A percentile compares a stretch with the other conserved stretches of the same genome.
phyloP scores from a whole-genome alignment of 305 asterid species.

The Fraxinus greggii region DNA sequence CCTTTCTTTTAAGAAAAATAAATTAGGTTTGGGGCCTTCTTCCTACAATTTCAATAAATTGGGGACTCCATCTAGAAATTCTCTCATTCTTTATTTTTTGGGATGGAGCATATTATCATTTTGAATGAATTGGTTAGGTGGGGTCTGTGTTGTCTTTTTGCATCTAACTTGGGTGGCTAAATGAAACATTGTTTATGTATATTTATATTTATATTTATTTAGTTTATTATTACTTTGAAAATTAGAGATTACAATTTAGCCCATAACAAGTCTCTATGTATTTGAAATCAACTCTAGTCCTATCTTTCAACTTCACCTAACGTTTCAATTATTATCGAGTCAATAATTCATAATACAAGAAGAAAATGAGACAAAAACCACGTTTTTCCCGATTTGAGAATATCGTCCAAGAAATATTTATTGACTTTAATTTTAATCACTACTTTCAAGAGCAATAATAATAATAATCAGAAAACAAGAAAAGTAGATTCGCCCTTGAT shows the following conservation, averaged over 20 bases:
- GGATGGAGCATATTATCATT: constrained; percentile 11
- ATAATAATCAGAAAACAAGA: not conserved
- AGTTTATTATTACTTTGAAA: not conserved
- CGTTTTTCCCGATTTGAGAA: not conserved
- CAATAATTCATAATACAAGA: not conserved
- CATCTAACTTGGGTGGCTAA: constrained; percentile 2
- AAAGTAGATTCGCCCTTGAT: not conserved
- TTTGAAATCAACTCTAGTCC: not conserved
- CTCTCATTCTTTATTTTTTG: not conserved
- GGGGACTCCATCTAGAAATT: not conserved
- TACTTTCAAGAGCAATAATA: not conserved
- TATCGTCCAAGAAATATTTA: not conserved
- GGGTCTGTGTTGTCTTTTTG: constrained; percentile 23
- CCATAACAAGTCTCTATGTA: not conserved
- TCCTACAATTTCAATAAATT: not conserved
- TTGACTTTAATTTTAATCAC: not conserved
- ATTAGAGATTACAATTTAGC: not conserved
- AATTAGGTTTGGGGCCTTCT: not conserved
- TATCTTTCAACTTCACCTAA: not conserved
- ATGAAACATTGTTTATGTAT: not conserved
- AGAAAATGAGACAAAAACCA: not conserved
- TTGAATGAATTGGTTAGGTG: constrained; percentile 20
- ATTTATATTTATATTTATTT: not conserved
- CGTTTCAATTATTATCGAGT: not conserved
- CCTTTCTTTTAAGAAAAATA: too few relatives aligned